Evolutionary conservation across 768 basidiomycete genomes (phyloP), one percentile per base, ranked within the genome.

Genomic region (Suillus variegatus): DNA sequence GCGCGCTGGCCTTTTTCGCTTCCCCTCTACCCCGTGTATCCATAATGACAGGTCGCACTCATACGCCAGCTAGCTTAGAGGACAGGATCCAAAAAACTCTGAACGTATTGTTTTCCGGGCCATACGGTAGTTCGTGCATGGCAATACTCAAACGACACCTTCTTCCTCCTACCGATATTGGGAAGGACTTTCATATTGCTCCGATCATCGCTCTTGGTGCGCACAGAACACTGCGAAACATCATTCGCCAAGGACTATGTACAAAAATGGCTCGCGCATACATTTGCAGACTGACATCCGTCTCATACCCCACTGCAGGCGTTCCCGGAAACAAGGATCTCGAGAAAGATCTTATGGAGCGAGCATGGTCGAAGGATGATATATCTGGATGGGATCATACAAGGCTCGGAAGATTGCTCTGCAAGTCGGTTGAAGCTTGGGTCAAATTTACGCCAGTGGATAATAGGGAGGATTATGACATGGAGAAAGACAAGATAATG

Each of bases 361-460:
- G 84, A 2, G 90, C 89, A 0, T 92, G 89, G 90, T 82, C 88
- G 1, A 88, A 86, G 70, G 85, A 90, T 51, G 89, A 91, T 28
- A 75, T 80, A 36, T 84, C 83, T 40, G 86, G 86, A 4, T 92
- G 91, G 87, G 90, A 91, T 62, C 82, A 89, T 14, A 81, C 81
- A 4, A 79, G 84, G 35, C 79, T 91, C 13, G 87, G 88, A 1
- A 80, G 79, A 52, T 77, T 84, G 54, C 71, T 92, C 20, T 81
- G 82, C 41, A 81, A 80, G 36, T 86, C 88, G 25, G 80, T 88
- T 1, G 80, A 81, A 54, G 82, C 82, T 12, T 93, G 92, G 92
- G 81, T 90, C 32, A 74, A 73, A 32, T 71, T 70, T 44, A 66
- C 72, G 12, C 74, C 73, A 47, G 70, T 72, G 13, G 77, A 74